These are phyloP conservation scores for Onygena corvina DNA, from an alignment of 2,329 filamentous ascomycete genomes.

Conservation along the genomic window DNA sequence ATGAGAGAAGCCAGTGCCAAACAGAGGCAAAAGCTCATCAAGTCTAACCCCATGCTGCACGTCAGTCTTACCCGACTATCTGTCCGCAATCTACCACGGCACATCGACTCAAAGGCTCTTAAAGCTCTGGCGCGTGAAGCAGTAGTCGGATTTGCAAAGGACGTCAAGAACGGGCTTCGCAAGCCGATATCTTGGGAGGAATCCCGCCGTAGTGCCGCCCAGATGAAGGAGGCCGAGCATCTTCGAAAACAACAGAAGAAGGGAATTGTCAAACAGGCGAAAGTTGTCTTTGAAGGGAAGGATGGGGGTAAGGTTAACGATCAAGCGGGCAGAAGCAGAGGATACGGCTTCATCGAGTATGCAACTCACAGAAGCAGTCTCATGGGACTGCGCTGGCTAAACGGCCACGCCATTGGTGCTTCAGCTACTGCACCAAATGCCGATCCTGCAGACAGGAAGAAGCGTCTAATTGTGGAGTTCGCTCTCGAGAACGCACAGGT, in stretches of 20 bases:
- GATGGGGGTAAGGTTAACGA: slow-evolving; percentile 76
- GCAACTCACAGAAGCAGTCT: slow-evolving; percentile 84
- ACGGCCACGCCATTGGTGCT: slow-evolving; percentile 51
- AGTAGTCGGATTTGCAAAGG: slow-evolving; percentile 85
- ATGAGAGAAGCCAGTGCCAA: slow-evolving; percentile 78
- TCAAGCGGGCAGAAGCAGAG: slow-evolving; percentile 68
- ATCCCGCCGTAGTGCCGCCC: slow-evolving; percentile 61
- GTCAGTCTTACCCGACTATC: slow-evolving; percentile 82
- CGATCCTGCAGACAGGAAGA: slow-evolving; percentile 44
- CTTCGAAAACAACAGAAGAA: slow-evolving; percentile 71
- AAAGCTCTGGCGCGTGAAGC: slow-evolving; percentile 84
- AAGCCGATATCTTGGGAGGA: slow-evolving; percentile 83
- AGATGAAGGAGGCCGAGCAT: slow-evolving; percentile 68
- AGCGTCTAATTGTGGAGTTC: slow-evolving; percentile 86
- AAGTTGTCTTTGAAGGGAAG: slow-evolving; percentile 81
- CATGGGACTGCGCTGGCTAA: slow-evolving; percentile 89
- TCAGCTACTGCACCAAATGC: slow-evolving; percentile 20
- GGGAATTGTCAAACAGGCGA: slow-evolving; percentile 80
- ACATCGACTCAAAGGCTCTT: slow-evolving; percentile 71
- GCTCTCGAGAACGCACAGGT: slow-evolving; percentile 97
- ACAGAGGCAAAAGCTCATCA: slow-evolving; percentile 80
- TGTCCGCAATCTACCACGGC: slow-evolving; percentile 77
- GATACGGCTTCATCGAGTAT: slow-evolving; percentile 97
- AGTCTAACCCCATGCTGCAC: slow-evolving; percentile 80
- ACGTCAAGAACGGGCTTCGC: slow-evolving; percentile 68